Evolutionary conservation across 1,284 basidiomycete species (phyloP).

Genomic region (Ganoderma lucidum): DNA sequence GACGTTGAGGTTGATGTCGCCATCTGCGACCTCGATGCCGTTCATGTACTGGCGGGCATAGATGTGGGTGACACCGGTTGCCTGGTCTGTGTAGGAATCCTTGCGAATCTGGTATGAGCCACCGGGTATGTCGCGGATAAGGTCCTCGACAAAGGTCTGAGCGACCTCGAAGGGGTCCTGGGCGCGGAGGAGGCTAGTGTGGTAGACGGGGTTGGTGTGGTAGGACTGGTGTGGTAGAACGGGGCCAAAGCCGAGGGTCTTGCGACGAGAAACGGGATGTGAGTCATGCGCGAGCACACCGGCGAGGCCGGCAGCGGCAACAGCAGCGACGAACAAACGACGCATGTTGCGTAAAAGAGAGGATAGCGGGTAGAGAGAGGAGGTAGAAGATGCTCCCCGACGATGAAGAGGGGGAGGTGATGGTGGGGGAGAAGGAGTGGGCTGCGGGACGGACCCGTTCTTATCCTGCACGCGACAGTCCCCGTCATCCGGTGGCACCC

Average conservation of each 20-base stretch:
- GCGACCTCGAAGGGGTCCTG: conserved; percentile 68
- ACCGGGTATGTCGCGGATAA: conserved; percentile 49
- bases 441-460: conserved; percentile 25
- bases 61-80: conserved; percentile 86
- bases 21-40: conserved; percentile 88
- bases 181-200: conserved; percentile 48
- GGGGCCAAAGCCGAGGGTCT: conserved; percentile 85
- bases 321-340: conserved; percentile 45
- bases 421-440: conserved; percentile 31
- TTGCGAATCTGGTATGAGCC: conserved; percentile 68
- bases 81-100: conserved; percentile 88
- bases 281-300: conserved; percentile 38
- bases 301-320: conserved; percentile 43
- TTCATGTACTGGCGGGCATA: conserved; percentile 85
- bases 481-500: conserved; percentile 30
- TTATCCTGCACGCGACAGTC: conserved; percentile 29
- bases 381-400: conserved; percentile 31
- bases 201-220: conserved; percentile 57
- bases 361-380: conserved; percentile 16
- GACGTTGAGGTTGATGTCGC: conserved; percentile 91
- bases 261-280: conserved; percentile 56
- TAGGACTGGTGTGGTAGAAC: conserved; percentile 77
- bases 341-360: conserved; percentile 36
- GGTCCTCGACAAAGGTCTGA: conserved; percentile 61
- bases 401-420: conserved; percentile 35